phyloP scores from a whole-genome alignment of 768 basidiomycete species.

The Tubosaeta sp. region DNA sequence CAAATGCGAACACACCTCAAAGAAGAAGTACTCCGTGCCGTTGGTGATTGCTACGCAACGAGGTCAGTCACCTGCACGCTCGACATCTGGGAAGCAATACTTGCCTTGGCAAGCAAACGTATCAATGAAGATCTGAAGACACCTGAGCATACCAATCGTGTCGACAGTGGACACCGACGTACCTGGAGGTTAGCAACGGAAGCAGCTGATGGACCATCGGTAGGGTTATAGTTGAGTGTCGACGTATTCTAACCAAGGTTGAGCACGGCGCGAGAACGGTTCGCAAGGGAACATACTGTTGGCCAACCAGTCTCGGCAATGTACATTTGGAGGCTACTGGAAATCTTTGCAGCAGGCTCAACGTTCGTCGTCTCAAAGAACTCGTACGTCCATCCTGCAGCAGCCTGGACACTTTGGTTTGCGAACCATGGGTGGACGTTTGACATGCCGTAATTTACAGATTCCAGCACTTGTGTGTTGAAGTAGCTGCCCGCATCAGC shows the following conservation, averaged over 20 bases:
- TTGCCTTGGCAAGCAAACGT: conserved; percentile 67
- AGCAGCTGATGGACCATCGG: conserved; percentile 66
- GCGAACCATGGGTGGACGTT: conserved; percentile 97
- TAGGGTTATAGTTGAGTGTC: conserved; percentile 47
- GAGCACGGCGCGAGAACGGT: not conserved
- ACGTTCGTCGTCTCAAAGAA: conserved; percentile 77
- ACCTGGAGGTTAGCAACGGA: conserved; percentile 59
- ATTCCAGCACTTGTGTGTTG: conserved; percentile 60
- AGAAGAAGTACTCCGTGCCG: conserved; percentile 84
- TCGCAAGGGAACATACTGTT: conserved; percentile 42
- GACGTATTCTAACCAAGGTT: conserved; percentile 49
- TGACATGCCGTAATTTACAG: conserved; percentile 75
- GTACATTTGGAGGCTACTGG: conserved; percentile 76
- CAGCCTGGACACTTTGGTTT: conserved; percentile 58
- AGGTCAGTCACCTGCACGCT: conserved; percentile 7
- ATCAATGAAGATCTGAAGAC: conserved; percentile 67
- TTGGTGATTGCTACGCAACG: conserved; percentile 59
- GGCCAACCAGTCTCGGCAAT: conserved; percentile 96
- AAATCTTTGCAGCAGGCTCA: conserved; percentile 44
- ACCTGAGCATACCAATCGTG: conserved; percentile 4
- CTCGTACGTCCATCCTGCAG: conserved; percentile 74
- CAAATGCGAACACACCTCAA: conserved; percentile 47
- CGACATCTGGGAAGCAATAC: conserved; percentile 1
- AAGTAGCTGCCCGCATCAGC: conserved; percentile 87
- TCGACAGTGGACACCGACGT: not conserved